Evolutionary conservation across 768 basidiomycete species (phyloP), one percentile per base, ranked within the genome.

Genomic region (Brasilioporus rufonigricans): DNA sequence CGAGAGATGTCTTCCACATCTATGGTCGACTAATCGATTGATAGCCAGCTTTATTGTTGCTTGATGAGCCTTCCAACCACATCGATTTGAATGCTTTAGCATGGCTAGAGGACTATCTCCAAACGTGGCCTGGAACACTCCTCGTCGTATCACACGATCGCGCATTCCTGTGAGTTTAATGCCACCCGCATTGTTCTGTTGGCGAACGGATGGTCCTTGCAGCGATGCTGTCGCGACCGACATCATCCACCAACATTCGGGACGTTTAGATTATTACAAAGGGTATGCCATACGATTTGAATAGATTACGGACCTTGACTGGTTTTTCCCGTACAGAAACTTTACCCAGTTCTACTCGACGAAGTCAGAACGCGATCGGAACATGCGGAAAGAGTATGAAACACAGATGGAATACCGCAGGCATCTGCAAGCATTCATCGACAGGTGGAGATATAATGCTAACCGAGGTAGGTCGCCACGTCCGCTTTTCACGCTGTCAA

Each of bases 331-430:
- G n/a, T 40, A 2, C 60, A 92, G 90, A 54, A 98, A 98, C 75
- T 99, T 98, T 73, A 86, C 91, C 1, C 95, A 98, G 70, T 98
- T 99, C 80, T 98, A 99, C 69, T 95, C 96, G 2, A 98, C 96
- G 21, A 98, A 98, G 74, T 91, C 89, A 5, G 97, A 98, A 67
- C 87, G 97, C 26, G 90, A 93, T 62, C 85, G 86, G 55, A 94
- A 94, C 65, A 74, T 95, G 71, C 84, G 84, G 39, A 94, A 93
- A 73, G 96, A 98, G 71, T 99, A 98, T 71, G 96, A 98, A 32
- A 78, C 93, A 0, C 97, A 99, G 72, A 86, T 97, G 82, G 88
- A 90, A 11, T 98, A 98, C 69, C 82, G 97, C 52, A 89, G 90
- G 64, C 93, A 97, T 75, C 74, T 98, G 29, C 96, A 98, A 68